phyloP scores from a whole-genome alignment of 768 basidiomycete genomes.

The Rossbeevera mucosa region DNA sequence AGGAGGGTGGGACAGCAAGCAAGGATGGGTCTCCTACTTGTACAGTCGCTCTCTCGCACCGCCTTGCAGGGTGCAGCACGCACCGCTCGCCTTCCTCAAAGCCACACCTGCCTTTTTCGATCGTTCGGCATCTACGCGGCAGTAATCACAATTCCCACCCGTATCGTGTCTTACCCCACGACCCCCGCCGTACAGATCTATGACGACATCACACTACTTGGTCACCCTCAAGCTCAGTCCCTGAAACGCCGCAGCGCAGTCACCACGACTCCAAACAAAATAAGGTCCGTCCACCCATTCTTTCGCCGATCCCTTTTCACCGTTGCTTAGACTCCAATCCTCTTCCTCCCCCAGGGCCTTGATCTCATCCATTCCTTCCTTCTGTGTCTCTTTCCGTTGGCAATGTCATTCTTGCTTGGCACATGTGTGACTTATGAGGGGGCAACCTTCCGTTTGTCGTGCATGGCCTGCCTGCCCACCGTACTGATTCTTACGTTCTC shows the following conservation, averaged over 20 bases:
- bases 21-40: conserved; percentile 7
- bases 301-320: conserved; percentile 4
- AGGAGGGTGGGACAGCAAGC: background rate
- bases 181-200: background rate
- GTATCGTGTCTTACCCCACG: conserved; percentile 19
- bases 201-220: conserved; percentile 4
- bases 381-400: background rate
- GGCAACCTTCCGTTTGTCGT: background rate
- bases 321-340: conserved; percentile 1
- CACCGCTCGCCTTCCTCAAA: conserved; percentile 1
- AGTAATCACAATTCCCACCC: conserved; percentile 15
- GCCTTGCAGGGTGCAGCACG: conserved; percentile 7
- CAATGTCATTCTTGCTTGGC: conserved; percentile 1
- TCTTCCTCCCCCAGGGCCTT: no score
- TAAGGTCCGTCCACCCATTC: conserved; percentile 10
- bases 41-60: conserved; percentile 14
- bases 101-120: conserved; percentile 3
- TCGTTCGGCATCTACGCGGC: conserved; percentile 5
- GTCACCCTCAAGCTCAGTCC: conserved; percentile 11
- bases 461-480: conserved; percentile 1
- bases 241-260: conserved; percentile 27
- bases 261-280: conserved; percentile 14
- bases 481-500: conserved; percentile 12
- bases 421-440: background rate
- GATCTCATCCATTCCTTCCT: conserved; percentile 4